Evolutionary conservation across 352 stramenopile genomes (phyloP).

Genomic region (Pythium brachiatum): DNA sequence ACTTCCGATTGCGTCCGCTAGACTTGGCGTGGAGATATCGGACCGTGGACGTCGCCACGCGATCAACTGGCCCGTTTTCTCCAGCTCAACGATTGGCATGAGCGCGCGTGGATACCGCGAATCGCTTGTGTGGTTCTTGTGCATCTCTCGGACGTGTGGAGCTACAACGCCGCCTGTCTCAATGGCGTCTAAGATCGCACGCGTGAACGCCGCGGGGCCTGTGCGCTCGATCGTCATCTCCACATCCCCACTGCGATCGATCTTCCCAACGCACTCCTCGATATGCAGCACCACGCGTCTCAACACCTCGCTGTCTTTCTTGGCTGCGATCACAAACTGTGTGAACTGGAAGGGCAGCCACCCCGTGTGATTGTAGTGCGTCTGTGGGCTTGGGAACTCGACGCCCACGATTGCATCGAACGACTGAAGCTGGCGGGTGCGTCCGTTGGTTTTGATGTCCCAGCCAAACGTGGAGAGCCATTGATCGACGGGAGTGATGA

Average conservation of each 20-base stretch:
- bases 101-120: constrained; percentile 7
- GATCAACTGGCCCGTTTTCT: constrained; percentile 19
- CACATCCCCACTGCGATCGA: constrained; percentile 5
- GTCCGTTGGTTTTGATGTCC: not conserved
- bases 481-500: constrained; percentile 7
- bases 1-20: not conserved
- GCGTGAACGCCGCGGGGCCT: constrained; percentile 13
- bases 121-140: not conserved
- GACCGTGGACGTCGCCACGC: not conserved
- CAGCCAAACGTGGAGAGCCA: constrained; percentile 13
- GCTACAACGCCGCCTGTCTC: not conserved
- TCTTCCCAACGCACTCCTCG: not conserved
- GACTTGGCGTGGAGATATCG: not conserved
- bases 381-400: constrained; percentile 11
- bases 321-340: constrained; percentile 18
- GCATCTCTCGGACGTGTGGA: not conserved
- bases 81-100: constrained; percentile 1
- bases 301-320: not conserved
- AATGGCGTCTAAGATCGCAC: constrained; percentile 14
- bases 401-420: not conserved
- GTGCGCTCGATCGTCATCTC: constrained; percentile 15
- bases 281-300: constrained; percentile 6
- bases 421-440: not conserved
- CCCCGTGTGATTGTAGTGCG: constrained; percentile 1
- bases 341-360: constrained; percentile 19